Base-by-base conservation (phyloP, 1,139 yeast genomes). In the Pneumocystis murina region DNA sequence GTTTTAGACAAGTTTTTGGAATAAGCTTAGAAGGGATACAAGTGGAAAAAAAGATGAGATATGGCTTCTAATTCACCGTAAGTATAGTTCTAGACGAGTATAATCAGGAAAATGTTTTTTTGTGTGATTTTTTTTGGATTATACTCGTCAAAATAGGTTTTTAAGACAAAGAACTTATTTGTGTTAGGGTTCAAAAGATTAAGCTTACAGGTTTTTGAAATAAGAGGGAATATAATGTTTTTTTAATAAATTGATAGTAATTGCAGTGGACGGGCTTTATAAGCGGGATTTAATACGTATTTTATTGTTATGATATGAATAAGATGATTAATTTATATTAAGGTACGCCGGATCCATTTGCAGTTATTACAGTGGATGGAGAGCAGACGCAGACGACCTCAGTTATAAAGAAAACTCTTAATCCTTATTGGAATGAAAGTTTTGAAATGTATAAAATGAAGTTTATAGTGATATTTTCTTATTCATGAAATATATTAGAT, bases 361-460 rank as follows among this genome's bases (percentile, higher is more conserved):
- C 97, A 0, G 98, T 94, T 57, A 79, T 92, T 69, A 92, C 97
- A 6, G 94, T 94, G 20, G 98, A 92, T 74, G 98, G 98, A 4
- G 85, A 89, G 20, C 98, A 92, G 74, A 92, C 98, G 1, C 89
- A 88, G 72, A 87, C 97, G 28, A 92, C 98, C 1, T 84, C 90
- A 62, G 94, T 96, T 41, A 95, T 95, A 57, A 88, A 89, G 72
- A 90, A 89, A 76, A 92, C 98, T 1, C 79, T 92, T 70, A 90
- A 92, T 71, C 99, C 99, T 20, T 92, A 91, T 74, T 92, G 99
- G 99, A 90, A 92, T 75, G 97, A 92, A 75, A 79, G 87, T 5
- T 94, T 92, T 73, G 83, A 83, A 64, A 84, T 82, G 72, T 68
- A 68, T 4, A 68, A 61, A 35, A 33, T 8, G 17, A 58, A 24